A percentile compares a stretch with the other conserved stretches of the same genome.
These are phyloP conservation scores for Trichosporon inkin DNA, from an alignment of 1,284 basidiomycete species.

Conservation along the genomic window DNA sequence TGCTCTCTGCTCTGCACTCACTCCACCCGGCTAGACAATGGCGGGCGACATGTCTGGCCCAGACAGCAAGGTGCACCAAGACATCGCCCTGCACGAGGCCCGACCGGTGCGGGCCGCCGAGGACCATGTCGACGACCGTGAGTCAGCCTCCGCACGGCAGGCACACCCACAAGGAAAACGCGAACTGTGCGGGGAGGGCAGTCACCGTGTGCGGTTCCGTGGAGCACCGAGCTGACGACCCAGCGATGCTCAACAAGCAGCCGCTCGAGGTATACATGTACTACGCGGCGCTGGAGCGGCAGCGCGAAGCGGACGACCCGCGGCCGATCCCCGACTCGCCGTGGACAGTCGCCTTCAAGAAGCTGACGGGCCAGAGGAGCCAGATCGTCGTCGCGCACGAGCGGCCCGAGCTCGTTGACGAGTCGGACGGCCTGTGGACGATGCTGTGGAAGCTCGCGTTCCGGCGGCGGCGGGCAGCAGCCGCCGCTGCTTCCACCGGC, in stretches of 20 bases:
- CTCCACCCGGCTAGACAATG: not conserved
- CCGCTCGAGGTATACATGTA: slow-evolving; percentile 23
- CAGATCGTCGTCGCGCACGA: slow-evolving; percentile 10
- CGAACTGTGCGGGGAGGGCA: not conserved
- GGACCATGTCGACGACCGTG: slow-evolving; percentile 19
- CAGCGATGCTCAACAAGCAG: slow-evolving; percentile 20
- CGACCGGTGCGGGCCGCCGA: slow-evolving; percentile 5
- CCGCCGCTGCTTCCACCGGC: not conserved
- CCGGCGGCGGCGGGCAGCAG: not conserved
- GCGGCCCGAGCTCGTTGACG: not conserved
- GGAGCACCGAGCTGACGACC: not conserved
- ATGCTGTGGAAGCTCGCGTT: slow-evolving; percentile 5
- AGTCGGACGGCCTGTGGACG: not conserved
- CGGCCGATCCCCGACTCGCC: slow-evolving; percentile 24
- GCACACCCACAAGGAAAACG: not conserved
- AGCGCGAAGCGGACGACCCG: slow-evolving; percentile 16
- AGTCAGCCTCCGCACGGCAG: not conserved
- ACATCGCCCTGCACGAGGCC: not conserved
- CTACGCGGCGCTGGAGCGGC: slow-evolving; percentile 21
- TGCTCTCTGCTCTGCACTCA: not conserved
- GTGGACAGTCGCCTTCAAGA: slow-evolving; percentile 15
- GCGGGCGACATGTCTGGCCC: not conserved
- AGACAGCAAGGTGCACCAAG: not conserved
- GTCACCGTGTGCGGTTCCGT: not conserved
- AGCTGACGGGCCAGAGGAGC: slow-evolving; percentile 6